Base-by-base conservation (phyloP, 352 stramenopile species). In the Phytophthora kernoviae region DNA sequence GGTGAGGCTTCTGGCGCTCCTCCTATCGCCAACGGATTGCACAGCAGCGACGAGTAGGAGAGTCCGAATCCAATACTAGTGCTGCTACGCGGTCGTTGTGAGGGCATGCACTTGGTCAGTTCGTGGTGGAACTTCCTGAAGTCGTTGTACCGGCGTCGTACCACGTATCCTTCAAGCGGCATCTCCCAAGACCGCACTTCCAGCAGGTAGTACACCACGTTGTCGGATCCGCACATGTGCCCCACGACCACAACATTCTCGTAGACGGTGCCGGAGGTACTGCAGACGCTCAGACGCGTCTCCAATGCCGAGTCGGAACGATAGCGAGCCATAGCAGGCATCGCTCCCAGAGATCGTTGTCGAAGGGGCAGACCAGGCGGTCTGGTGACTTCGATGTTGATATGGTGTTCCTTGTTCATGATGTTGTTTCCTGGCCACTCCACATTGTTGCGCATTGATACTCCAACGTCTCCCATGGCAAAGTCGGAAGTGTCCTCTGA, bases 151-250 rank as follows among this genome's bases (percentile, higher is more conserved):
- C 84, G 77, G 18, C 84, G 77, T 15, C 84, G 81, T 40, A 93
- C 75, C 45, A 90, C 82, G 73, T 93, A 93, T 9, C 74, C 77
- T n/a, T 93, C 84, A 4, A 93, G 79, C 30, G 84, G 84, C 43
- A 70, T 76, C 44, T 91, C 81, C 66, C 73, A 84, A 14, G 81
- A 90, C 14, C 79, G 75, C 55, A 93, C 79, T 44, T 93, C 81
- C 34, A 93, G 43, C 33, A 91, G 62, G 62, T 93, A 91, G 65
- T 91, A 91, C 46, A 90, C 81, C 45, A 90, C 65, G 36, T 82
- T 80, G 51, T 88, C 77, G 20, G 60, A 86, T 44, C 82, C 81
- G 57, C 73, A 54, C 39, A 78, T 71, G 53, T 91, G 76, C 17
- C 81, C 81, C 4, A 88, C 77, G n/a, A 91, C 81, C 33, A 85